A percentile compares a stretch with the other conserved stretches of the same genome.
phyloP scores from a whole-genome alignment of 345 rosid genomes.

The Salix koriyanagi region DNA sequence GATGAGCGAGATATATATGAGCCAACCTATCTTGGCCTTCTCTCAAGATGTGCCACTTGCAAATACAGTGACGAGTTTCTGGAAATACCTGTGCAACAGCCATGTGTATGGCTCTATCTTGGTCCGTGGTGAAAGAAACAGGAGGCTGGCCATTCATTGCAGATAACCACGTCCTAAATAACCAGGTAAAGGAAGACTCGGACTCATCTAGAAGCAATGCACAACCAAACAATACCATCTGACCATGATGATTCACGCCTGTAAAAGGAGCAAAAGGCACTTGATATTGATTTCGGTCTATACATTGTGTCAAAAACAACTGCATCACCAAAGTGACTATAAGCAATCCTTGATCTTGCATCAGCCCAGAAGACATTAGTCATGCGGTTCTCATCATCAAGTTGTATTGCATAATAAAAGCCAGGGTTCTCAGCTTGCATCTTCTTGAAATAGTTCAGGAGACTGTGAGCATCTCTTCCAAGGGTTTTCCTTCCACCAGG shows the following conservation, averaged over 20 bases:
- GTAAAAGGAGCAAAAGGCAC: constrained; percentile 74
- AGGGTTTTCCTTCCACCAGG: constrained; percentile 43
- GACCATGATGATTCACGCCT: constrained; percentile 63
- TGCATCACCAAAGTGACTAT: constrained; percentile 58
- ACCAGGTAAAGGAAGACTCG: constrained; percentile 60
- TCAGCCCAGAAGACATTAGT: constrained; percentile 71
- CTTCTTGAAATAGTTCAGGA: constrained; percentile 55
- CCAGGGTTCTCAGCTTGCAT: constrained; percentile 68
- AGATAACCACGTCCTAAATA: constrained; percentile 56
- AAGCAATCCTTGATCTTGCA: constrained; percentile 67
- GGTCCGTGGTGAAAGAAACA: constrained; percentile 59
- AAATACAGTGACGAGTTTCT: constrained; percentile 57
- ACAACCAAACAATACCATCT: constrained; percentile 62
- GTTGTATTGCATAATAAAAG: constrained; percentile 64
- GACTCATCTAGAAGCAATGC: constrained; percentile 67
- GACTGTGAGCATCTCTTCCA: constrained; percentile 60
- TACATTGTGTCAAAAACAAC: constrained; percentile 64
- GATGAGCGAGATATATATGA: constrained; percentile 53
- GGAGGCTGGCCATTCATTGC: constrained; percentile 57
- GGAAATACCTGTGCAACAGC: constrained; percentile 58
- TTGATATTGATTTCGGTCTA: constrained; percentile 64
- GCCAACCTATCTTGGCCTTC: constrained; percentile 72
- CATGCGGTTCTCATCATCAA: constrained; percentile 58
- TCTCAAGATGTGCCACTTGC: constrained; percentile 70
- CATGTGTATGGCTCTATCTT: constrained; percentile 65